phyloP scores from a whole-genome alignment of 208 protist species.

The Trypanosoma lewisi region DNA sequence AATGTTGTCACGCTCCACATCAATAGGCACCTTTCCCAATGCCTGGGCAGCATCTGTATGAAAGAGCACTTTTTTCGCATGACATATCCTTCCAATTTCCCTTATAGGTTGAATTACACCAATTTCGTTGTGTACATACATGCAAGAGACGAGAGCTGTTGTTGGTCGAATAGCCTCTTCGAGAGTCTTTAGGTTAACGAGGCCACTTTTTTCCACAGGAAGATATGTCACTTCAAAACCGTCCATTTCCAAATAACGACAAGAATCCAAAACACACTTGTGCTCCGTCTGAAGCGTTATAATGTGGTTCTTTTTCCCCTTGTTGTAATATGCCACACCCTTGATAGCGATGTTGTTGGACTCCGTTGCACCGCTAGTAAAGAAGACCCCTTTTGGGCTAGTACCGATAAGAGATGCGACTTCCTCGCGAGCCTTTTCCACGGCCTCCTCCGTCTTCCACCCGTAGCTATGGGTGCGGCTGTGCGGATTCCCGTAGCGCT shows the following conservation, averaged over 20 bases:
- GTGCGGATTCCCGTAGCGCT: constrained; percentile 98
- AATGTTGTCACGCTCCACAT: constrained; percentile 97
- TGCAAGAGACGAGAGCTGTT: constrained; percentile 97
- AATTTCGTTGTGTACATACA: constrained; percentile 99
- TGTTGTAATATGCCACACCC: constrained; percentile 97
- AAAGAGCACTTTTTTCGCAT: constrained; percentile 94
- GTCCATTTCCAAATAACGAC: constrained; percentile 95
- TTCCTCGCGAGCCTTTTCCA: constrained; percentile 94
- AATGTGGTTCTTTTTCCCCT: constrained; percentile 97
- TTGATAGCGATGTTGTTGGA: constrained; percentile 99
- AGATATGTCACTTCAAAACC: constrained; percentile 98
- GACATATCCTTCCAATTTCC: constrained; percentile 96
- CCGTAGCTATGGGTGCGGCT: constrained; percentile 98
- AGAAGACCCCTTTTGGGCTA: constrained; percentile 98
- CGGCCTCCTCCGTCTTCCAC: constrained; percentile 92
- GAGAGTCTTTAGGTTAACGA: constrained; percentile 94
- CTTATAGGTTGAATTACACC: constrained; percentile 97
- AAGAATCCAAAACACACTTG: constrained; percentile 99
- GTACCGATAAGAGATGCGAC: constrained; percentile 93
- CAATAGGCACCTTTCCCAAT: constrained; percentile 97
- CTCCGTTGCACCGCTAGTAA: constrained; percentile 99
- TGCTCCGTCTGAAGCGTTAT: constrained; percentile 98
- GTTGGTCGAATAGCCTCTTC: constrained; percentile 91
- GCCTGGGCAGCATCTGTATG: constrained; percentile 98
- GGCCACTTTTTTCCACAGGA: constrained; percentile 95